Base-by-base conservation (phyloP, 345 rosid species). In the Excoecaria agallocha region DNA sequence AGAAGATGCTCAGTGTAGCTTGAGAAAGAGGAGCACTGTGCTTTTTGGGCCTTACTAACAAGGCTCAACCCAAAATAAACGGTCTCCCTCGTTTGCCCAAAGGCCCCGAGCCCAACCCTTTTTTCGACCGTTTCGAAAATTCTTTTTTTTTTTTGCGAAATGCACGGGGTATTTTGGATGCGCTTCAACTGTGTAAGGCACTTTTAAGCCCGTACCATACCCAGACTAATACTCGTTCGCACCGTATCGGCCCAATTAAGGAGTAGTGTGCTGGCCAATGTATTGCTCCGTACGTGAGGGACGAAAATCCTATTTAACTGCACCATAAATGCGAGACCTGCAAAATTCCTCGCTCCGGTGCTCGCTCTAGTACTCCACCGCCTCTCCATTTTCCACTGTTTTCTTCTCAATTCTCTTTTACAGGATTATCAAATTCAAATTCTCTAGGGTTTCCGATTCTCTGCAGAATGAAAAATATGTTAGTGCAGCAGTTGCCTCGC, bases 401-500 rank as follows among this genome's bases (percentile, higher is more conserved):
- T 4, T 35, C 17, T 60, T 12, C 17, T 24, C 13, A 30, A 13
- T 24, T 9, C 37, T 11, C 39, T 30, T n/a, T 43, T 6, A 43
- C 10, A 43, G 0, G 48, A 52, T n/a, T 5, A 13, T 52, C 35
- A 20, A 57, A 2, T 45, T 38, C 16, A n/a, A 45, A 15, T 12
- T 30, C 50, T 39, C 37, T 38, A 56, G 66, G 54, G 69, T 67
- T 65, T 45, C 48, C 35, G 20, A 0, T 19, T 60, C 39, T 13
- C 11, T 20, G 8, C 61, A 8, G 19, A 12, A 8, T 51, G 24
- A 17, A 41, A 68, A 56, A 5, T 58, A 94, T 94, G 97, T 62
- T 89, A 74, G 69, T 82, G 51, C 94, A 94, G 73, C 87, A 55
- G 59, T 19, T 89, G 43, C 98, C 97, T 80, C 97, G 97, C 74